Evolutionary conservation across 1,139 yeast genomes (phyloP).

Genomic region (Casaregolazyma suthepensis): DNA sequence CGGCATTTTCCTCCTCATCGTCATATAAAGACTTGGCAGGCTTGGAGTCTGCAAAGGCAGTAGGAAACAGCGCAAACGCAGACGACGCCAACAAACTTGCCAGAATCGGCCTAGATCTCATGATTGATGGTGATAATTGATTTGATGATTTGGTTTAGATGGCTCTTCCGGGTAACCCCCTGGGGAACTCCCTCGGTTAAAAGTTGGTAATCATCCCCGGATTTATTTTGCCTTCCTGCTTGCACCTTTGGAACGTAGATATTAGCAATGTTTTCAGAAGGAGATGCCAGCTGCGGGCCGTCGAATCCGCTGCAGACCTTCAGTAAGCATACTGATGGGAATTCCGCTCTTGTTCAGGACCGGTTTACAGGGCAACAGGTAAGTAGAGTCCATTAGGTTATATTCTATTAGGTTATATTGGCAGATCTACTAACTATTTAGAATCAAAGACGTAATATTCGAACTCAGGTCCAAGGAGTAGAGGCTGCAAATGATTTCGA

Average conservation of each 20-base stretch:
- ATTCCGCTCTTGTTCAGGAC: background rate
- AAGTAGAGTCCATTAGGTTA: constrained; percentile 1
- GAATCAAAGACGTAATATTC: background rate
- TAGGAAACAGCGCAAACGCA: background rate
- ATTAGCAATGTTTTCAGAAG: constrained; percentile 10
- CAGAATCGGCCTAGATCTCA: constrained; percentile 4
- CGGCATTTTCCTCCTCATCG: constrained; percentile 40
- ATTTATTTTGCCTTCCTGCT: background rate
- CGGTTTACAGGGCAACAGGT: constrained; percentile 5
- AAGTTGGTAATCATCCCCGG: background rate
- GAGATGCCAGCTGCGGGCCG: constrained; percentile 27
- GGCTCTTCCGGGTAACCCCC: background rate
- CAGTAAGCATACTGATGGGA: constrained; percentile 6
- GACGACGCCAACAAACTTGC: background rate
- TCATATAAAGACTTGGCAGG: constrained; percentile 27
- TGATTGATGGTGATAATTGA: background rate
- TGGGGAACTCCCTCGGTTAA: background rate
- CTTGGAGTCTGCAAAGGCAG: constrained; percentile 8
- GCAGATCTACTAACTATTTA: background rate
- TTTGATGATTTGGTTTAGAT: constrained; percentile 1
- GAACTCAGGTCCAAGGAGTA: background rate
- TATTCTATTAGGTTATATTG: background rate
- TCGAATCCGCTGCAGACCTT: constrained; percentile 27
- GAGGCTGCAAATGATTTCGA: background rate
- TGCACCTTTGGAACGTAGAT: background rate